Conservation (phyloP, 139 green algal species). For the Tetraselmis chui region DNA sequence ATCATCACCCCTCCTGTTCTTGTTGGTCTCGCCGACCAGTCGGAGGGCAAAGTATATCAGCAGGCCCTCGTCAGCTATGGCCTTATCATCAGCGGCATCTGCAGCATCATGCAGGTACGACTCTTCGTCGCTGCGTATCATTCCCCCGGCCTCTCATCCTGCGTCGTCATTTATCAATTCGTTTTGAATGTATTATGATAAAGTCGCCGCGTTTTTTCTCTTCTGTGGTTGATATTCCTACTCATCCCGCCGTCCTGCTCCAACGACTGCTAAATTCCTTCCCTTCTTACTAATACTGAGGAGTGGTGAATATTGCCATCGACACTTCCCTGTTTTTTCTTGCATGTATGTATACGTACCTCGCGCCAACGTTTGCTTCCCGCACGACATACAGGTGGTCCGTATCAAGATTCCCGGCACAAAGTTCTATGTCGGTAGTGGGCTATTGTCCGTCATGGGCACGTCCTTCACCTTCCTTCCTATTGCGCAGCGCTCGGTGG, state of each 20-base stretch:
- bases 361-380: not conserved
- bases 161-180: no score
- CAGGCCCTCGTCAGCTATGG: not conserved
- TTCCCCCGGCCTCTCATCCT: not conserved
- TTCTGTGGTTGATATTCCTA: no score
- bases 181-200: no score
- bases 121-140: slow-evolving; percentile 1
- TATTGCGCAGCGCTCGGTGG: slow-evolving; percentile 22
- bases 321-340: no score
- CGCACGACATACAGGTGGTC: slow-evolving; percentile 20
- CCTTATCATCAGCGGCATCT: not conserved
- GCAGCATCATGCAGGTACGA: slow-evolving; percentile 26
- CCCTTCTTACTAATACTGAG: no score
- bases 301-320: no score
- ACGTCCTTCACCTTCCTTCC: slow-evolving; percentile 61
- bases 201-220: no score
- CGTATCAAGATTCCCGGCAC: slow-evolving; percentile 14
- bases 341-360: not conserved
- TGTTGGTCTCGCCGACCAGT: slow-evolving; percentile 8
- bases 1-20: slow-evolving; percentile 52
- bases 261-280: no score
- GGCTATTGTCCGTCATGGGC: slow-evolving; percentile 62
- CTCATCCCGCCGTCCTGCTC: no score
- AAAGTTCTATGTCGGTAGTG: slow-evolving; percentile 31
- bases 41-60: not conserved